Percentiles rank a stretch among this genome's conserved stretches.
Evolutionary conservation across 495 filamentous ascomycete species (phyloP).

Genomic region (Thozetella sp.): DNA sequence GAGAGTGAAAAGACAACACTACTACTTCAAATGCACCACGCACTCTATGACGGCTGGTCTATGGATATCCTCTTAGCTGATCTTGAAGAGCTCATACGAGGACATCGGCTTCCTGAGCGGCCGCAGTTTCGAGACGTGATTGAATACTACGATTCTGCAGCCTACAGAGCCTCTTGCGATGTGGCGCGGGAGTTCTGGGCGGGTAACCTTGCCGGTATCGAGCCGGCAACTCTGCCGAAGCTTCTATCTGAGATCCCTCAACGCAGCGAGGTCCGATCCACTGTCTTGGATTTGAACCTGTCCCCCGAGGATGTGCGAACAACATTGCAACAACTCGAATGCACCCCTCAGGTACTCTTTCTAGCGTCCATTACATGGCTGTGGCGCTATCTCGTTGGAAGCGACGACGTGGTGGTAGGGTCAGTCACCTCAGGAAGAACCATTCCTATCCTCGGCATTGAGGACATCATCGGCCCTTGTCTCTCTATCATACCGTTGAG

Average conservation of each 20-base stretch:
- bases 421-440: conserved; percentile 76
- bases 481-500: conserved; percentile 71
- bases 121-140: conserved; percentile 55
- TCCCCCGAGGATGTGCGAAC: conserved; percentile 9
- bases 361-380: conserved; percentile 72
- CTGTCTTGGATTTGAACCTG: conserved; percentile 19
- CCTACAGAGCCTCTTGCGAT: conserved; percentile 17
- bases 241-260: conserved; percentile 19
- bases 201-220: conserved; percentile 45
- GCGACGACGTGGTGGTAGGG: conserved; percentile 72
- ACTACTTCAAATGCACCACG: conserved; percentile 68
- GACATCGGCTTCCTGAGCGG: conserved; percentile 23
- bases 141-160: conserved; percentile 32
- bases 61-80: conserved; percentile 71
- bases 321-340: conserved; percentile 11
- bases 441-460: conserved; percentile 63
- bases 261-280: conserved; percentile 11
- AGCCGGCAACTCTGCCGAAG: conserved; percentile 39
- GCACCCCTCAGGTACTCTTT: conserved; percentile 62
- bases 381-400: conserved; percentile 60
- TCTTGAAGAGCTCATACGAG: conserved; percentile 44
- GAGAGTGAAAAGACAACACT: conserved; percentile 20
- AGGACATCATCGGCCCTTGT: conserved; percentile 73
- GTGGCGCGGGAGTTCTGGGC: conserved; percentile 56
- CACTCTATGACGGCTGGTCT: conserved; percentile 85